Conservation (phyloP, 768 basidiomycete species). For the Candolleomyces efflorescens region DNA sequence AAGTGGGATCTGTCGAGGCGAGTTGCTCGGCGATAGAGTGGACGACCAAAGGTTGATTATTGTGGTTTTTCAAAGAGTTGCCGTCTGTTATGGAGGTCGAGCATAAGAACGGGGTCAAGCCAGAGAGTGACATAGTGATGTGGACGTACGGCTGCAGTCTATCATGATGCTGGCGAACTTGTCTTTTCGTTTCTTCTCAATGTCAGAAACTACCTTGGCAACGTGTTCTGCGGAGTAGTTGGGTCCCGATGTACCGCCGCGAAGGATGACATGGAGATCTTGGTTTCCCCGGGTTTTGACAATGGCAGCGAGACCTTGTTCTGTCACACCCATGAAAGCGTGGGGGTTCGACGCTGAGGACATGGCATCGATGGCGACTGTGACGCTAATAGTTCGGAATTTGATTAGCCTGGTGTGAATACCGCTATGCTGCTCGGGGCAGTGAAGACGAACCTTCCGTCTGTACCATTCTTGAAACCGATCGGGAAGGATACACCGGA, state of each 20-base stretch:
- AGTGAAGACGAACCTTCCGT: constrained; percentile 58
- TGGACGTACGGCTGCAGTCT: constrained; percentile 69
- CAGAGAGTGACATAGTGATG: neutral
- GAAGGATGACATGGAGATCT: constrained; percentile 94
- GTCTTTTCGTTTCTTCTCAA: constrained; percentile 54
- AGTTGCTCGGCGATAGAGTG: constrained; percentile 74
- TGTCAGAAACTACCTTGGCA: constrained; percentile 51
- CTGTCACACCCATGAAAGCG: constrained; percentile 93
- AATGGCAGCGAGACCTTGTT: constrained; percentile 88
- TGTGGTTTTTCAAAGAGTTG: constrained; percentile 94
- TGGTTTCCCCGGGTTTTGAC: constrained; percentile 84
- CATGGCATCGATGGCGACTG: constrained; percentile 97
- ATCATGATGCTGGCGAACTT: constrained; percentile 75
- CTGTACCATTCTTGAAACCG: constrained; percentile 99
- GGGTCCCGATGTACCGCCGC: constrained; percentile 88
- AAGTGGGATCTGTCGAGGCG: constrained; percentile 17
- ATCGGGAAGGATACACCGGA: constrained; percentile 97
- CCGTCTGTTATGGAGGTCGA: constrained; percentile 56
- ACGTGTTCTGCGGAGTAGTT: constrained; percentile 82
- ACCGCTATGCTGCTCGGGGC: neutral
- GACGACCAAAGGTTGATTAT: constrained; percentile 83
- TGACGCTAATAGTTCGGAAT: constrained; percentile 41
- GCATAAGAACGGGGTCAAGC: neutral
- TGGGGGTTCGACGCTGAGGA: constrained; percentile 86
- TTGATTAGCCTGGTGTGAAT: neutral